phyloP scores from a whole-genome alignment of 805 yeast species.

The Diddensiella transvaalensis region DNA sequence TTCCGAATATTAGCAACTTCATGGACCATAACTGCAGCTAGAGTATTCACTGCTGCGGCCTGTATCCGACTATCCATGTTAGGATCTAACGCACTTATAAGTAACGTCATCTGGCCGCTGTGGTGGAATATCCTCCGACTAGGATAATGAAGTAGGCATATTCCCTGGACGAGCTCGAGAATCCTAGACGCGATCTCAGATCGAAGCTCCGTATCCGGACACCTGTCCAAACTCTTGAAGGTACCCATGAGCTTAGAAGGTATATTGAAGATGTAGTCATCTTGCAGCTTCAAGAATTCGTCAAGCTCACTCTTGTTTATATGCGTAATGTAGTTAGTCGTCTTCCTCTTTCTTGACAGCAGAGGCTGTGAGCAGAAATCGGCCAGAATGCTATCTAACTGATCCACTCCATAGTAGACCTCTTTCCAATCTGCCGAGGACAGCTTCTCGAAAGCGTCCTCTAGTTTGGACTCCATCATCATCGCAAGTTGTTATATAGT shows the following conservation, averaged over 20 bases:
- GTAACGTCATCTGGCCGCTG: slow-evolving; percentile 38
- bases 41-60: slow-evolving; percentile 45
- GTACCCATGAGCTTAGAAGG: slow-evolving; percentile 36
- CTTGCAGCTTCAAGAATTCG: slow-evolving; percentile 38
- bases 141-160: slow-evolving; percentile 54
- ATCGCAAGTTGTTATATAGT: no score
- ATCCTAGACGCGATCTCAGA: slow-evolving; percentile 8
- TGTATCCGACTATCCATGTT: slow-evolving; percentile 28
- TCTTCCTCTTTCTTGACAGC: not conserved
- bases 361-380: not conserved
- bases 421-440: not conserved
- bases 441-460: slow-evolving; percentile 2
- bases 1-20: slow-evolving; percentile 53
- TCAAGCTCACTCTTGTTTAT: not conserved
- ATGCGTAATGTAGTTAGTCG: slow-evolving; percentile 4
- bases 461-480: not conserved
- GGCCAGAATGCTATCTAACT: not conserved
- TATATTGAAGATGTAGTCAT: slow-evolving; percentile 50
- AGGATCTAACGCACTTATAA: slow-evolving; percentile 30
- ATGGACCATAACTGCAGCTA: slow-evolving; percentile 57
- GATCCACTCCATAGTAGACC: not conserved
- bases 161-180: slow-evolving; percentile 52
- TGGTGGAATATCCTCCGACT: slow-evolving; percentile 50
- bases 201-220: slow-evolving; percentile 7
- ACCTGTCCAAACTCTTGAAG: slow-evolving; percentile 19